phyloP scores from a whole-genome alignment of 345 rosid genomes.

The Bruguiera parviflora region DNA sequence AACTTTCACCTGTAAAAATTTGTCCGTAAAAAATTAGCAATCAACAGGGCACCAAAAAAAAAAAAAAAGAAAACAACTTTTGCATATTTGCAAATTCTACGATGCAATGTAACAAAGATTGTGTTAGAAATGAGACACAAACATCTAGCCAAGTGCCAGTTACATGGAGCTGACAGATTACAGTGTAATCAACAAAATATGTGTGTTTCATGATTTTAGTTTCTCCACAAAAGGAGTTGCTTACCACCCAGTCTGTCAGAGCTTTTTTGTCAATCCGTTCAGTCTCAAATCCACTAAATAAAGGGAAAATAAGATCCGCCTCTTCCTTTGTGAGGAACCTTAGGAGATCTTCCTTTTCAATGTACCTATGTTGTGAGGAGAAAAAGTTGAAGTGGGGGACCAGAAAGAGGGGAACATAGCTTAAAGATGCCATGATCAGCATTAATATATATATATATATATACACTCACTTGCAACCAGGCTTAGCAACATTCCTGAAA shows the following conservation, averaged over 20 bases:
- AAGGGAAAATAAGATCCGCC: slow-evolving; percentile 55
- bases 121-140: neutral
- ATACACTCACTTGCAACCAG: slow-evolving; percentile 39
- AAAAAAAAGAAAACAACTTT: neutral
- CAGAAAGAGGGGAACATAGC: neutral
- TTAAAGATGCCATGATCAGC: neutral
- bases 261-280: slow-evolving; percentile 49
- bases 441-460: neutral
- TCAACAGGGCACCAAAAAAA: neutral
- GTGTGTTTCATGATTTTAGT: neutral
- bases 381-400: slow-evolving; percentile 14
- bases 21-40: too few relatives aligned
- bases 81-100: too few relatives aligned
- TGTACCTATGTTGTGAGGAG: slow-evolving; percentile 39
- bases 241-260: slow-evolving; percentile 73
- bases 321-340: slow-evolving; percentile 75
- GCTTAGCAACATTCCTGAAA: slow-evolving; percentile 52
- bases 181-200: neutral
- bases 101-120: too few relatives aligned
- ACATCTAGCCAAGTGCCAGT: neutral
- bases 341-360: slow-evolving; percentile 55
- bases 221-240: neutral
- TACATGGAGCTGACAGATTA: neutral
- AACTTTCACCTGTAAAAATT: slow-evolving; percentile 49
- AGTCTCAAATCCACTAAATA: slow-evolving; percentile 48